Base-by-base conservation (phyloP, 441 rosid genomes). In the Populus hybrid region DNA sequence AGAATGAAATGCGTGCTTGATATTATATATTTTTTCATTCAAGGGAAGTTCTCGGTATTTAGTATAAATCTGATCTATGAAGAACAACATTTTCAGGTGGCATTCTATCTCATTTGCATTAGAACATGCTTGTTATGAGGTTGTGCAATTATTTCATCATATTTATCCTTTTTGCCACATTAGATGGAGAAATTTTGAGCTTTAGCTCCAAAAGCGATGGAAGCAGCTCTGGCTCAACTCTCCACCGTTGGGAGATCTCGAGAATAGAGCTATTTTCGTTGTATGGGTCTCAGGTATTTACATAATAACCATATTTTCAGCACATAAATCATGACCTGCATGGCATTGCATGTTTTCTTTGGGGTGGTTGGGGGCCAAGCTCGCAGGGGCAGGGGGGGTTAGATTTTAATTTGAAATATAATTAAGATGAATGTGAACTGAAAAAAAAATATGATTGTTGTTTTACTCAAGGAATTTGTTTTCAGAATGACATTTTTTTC, bases 261-360 rank as follows among this genome's bases (percentile, higher is more conserved):
- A 88, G 88, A 80, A 91, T 95, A 61, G 92, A 95, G 82, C 88
- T 95, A 18, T 86, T 93, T 81, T 93, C 97, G 11, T 88, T 91
- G 36, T 91, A 93, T 79, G 96, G 97, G 65, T 81, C 70, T 77
- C 94, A 93, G 98, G 99, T 87, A 82, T 74, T 86, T 85, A 80
- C 80, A 65, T 72, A 7, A 68, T 64, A 72, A 53, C 38, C 50
- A 35, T 76, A 74, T 72, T 76, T 75, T 57, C 66, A 46, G 79
- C 38, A 69, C 35, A 40, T 67, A 36, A 3, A 53, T 65, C 69
- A 61, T 70, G 65, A 75, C 68, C 14, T 12, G 6, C 40, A 59
- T 21, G 24, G 2, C 30, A 14, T 72, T 34, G 7, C 46, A 61
- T 61, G 14, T 9, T 61, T 61, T 61, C 11, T 23, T 21, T 23